These are phyloP conservation scores for Apiospora phragmitis DNA, from an alignment of 2,329 filamentous ascomycete species.

Conservation along the genomic window DNA sequence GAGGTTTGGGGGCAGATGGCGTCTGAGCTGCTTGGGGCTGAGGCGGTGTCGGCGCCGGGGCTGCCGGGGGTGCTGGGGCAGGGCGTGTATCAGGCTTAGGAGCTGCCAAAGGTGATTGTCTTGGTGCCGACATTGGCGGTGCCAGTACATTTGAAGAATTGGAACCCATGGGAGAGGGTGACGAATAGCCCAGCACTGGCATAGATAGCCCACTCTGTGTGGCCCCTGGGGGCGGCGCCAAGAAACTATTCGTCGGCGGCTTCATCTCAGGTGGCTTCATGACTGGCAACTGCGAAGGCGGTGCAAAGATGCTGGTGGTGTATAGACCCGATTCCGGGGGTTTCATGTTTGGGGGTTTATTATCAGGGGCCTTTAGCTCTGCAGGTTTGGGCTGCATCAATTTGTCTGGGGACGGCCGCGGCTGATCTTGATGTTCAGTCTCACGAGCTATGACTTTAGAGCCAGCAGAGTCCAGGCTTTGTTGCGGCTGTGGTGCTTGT, in stretches of 20 bases:
- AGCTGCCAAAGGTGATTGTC: constrained; percentile 37
- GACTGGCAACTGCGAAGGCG: constrained; percentile 25
- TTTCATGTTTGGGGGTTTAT: constrained; percentile 25
- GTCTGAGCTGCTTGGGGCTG: constrained; percentile 14
- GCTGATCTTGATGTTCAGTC: not conserved
- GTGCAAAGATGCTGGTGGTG: constrained; percentile 35
- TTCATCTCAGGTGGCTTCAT: constrained; percentile 32
- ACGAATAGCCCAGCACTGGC: constrained; percentile 37
- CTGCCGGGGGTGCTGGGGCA: constrained; percentile 18
- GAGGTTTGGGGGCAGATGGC: constrained; percentile 11
- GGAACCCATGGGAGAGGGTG: constrained; percentile 16
- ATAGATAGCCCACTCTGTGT: constrained; percentile 32
- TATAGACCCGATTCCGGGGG: constrained; percentile 30
- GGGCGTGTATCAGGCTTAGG: constrained; percentile 18
- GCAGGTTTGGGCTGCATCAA: constrained; percentile 10
- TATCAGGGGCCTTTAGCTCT: constrained; percentile 20
- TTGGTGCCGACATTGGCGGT: constrained; percentile 42
- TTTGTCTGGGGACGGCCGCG: not conserved
- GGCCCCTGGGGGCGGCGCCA: constrained; percentile 32
- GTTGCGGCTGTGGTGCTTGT: not conserved
- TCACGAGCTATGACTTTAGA: not conserved
- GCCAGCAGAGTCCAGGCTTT: not conserved
- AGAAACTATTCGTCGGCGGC: constrained; percentile 30
- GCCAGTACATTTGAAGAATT: constrained; percentile 43
- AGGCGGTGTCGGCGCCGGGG: constrained; percentile 9